Evolutionary conservation across 1,284 basidiomycete genomes (phyloP).

Genomic region (Phlebopus sp.): DNA sequence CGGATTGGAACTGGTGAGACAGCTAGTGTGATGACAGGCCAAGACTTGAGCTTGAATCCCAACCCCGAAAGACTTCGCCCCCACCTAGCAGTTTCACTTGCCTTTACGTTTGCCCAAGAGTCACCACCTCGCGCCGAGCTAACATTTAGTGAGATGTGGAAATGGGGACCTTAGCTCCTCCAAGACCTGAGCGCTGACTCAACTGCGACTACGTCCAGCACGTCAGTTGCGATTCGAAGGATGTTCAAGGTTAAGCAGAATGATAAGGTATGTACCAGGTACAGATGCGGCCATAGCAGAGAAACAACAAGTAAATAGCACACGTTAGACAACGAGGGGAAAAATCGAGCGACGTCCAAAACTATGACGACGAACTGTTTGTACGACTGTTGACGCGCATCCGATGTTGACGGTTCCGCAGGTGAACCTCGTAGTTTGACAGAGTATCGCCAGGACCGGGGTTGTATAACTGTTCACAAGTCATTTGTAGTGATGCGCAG

Average conservation of each 20-base stretch:
- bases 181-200: no score
- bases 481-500: conserved; percentile 14
- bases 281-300: conserved; percentile 27
- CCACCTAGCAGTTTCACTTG: no score
- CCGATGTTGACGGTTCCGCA: conserved; percentile 75
- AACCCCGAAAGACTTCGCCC: no score
- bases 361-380: conserved; percentile 21
- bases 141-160: no score
- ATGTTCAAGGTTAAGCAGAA: conserved; percentile 28
- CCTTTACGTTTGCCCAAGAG: no score
- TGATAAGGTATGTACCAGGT: conserved; percentile 37
- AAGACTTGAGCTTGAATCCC: no score
- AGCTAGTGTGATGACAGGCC: no score
- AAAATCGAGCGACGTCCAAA: conserved; percentile 3
- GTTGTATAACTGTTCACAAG: conserved; percentile 72
- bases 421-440: conserved; percentile 90
- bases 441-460: conserved; percentile 89
- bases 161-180: no score
- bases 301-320: conserved; percentile 10
- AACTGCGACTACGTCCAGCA: no score
- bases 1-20: no score
- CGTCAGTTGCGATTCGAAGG: neutral
- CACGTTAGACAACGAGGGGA: conserved; percentile 17
- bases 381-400: conserved; percentile 48
- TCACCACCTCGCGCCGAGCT: no score